phyloP scores from a whole-genome alignment of 2,329 filamentous ascomycete species.

The Calonectria hawksworthii region DNA sequence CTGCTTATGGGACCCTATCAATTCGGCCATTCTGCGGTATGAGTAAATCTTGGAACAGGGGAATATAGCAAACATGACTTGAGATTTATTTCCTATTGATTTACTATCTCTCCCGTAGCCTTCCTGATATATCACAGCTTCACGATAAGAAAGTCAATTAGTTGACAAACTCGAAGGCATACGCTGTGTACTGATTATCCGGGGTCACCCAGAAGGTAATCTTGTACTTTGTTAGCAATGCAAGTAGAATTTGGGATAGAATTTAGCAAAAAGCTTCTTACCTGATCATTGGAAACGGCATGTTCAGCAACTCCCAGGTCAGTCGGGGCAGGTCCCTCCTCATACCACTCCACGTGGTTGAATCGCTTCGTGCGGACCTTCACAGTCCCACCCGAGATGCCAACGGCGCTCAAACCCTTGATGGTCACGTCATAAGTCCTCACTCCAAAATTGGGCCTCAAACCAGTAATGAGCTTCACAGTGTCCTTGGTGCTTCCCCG shows the following conservation, averaged over 20 bases:
- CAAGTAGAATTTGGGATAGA: no score
- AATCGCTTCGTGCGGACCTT: conserved; percentile 1
- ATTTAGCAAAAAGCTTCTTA: neutral
- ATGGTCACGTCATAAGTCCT: neutral
- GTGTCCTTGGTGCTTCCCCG: neutral
- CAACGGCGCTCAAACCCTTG: neutral
- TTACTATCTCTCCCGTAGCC: no score
- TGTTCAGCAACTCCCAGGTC: neutral
- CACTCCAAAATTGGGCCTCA: neutral
- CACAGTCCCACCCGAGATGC: neutral
- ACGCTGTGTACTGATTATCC: neutral
- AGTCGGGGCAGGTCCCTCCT: neutral
- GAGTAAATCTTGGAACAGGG: no score
- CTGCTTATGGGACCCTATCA: neutral
- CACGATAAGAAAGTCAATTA: neutral
- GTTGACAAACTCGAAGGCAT: neutral
- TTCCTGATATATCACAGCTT: neutral
- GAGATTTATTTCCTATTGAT: no score
- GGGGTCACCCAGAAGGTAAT: conserved; percentile 6
- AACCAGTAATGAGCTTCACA: neutral
- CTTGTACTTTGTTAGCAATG: neutral
- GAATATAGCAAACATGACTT: no score
- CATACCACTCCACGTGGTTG: neutral
- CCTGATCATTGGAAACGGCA: neutral
- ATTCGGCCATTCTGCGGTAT: neutral